phyloP scores from a whole-genome alignment of 2,329 filamentous ascomycete species.

The Sordariomycetes sp. region DNA sequence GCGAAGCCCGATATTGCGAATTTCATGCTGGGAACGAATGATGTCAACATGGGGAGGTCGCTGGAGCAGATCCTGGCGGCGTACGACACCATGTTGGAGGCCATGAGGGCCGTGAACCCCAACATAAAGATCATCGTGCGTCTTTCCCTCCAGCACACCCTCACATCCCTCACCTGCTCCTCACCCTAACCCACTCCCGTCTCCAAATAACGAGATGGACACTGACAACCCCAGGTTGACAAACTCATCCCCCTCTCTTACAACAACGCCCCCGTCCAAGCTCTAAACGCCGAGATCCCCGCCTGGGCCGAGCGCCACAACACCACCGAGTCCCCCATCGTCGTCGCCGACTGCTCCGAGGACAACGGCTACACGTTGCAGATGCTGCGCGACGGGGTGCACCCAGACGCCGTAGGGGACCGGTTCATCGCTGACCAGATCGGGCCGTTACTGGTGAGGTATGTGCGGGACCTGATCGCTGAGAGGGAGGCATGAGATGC shows the following conservation, averaged over 20 bases:
- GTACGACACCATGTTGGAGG: slow-evolving; percentile 20
- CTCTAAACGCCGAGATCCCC: slow-evolving; percentile 22
- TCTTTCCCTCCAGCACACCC: not conserved
- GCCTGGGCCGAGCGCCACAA: slow-evolving; percentile 20
- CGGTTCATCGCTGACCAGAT: slow-evolving; percentile 17
- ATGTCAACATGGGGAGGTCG: slow-evolving; percentile 17
- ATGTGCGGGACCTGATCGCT: slow-evolving; percentile 10
- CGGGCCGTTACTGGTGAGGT: slow-evolving; percentile 14
- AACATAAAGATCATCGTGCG: slow-evolving; percentile 25
- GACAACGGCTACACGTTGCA: slow-evolving; percentile 13
- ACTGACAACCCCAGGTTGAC: slow-evolving; percentile 1
- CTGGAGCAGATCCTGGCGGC: slow-evolving; percentile 20
- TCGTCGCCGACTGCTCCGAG: slow-evolving; percentile 21
- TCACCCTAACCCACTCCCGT: not conserved
- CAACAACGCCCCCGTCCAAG: slow-evolving; percentile 10
- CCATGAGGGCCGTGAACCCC: slow-evolving; percentile 20
- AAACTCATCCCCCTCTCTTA: slow-evolving; percentile 4
- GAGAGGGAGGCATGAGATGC: not conserved
- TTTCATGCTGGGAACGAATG: slow-evolving; percentile 32
- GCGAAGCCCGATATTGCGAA: slow-evolving; percentile 25
- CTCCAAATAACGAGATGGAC: not conserved
- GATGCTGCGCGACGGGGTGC: slow-evolving; percentile 23
- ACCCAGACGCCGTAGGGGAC: slow-evolving; percentile 16
- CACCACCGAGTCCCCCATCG: slow-evolving; percentile 22
- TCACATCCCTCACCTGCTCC: not conserved